Base-by-base conservation (phyloP, 2,329 filamentous ascomycete species). In the Claviceps maximensis region DNA sequence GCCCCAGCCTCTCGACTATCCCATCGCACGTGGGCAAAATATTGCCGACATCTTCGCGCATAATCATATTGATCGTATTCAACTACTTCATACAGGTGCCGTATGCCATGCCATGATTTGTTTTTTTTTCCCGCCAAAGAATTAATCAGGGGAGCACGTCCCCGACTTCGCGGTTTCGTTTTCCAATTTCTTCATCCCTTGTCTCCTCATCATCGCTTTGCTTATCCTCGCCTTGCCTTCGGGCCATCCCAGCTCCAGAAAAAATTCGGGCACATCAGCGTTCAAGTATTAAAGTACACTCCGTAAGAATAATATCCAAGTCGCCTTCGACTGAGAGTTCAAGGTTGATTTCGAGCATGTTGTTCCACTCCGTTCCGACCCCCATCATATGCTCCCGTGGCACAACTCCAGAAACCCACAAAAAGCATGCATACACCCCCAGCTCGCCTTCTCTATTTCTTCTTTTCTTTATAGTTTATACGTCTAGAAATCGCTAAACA, bases 401-500 rank as follows among this genome's bases (percentile, higher is more conserved):
- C 51, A 27, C 21, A 48, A 41, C 42, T 42, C 50, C 41, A 47
- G 23, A 40, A 31, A 17, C 36, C 8, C 33, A 29, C 33, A 23
- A 31, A 31, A 29, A 21, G 10, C 49, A 51, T 36, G 8, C 27
- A 15, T 21, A 10, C 7, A 13, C 21, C 13, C 5, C 6, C n/a
- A n/a, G n/a, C n/a, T 21, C 13, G 9, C 5, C 31, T 9, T 9
- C 31, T 33, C 21, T 21, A 4, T 38, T n/a, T 36, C 31, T 27
- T 29, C 38, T 19, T 40, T 36, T 46, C 9, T 46, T 40, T 27
- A 27, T 17, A 13, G 21, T 19, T 36, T 25, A 8, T 19, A 12
- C 45, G 8, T 42, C 76, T 73, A 88, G 66, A 89, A 89, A 64
- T 89, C 87, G 53, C 75, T 75, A 72, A 91, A 91, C 59, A 89